These are phyloP conservation scores for Ogataea nonfermentans DNA, from an alignment of 805 yeast genomes.

Conservation along the genomic window DNA sequence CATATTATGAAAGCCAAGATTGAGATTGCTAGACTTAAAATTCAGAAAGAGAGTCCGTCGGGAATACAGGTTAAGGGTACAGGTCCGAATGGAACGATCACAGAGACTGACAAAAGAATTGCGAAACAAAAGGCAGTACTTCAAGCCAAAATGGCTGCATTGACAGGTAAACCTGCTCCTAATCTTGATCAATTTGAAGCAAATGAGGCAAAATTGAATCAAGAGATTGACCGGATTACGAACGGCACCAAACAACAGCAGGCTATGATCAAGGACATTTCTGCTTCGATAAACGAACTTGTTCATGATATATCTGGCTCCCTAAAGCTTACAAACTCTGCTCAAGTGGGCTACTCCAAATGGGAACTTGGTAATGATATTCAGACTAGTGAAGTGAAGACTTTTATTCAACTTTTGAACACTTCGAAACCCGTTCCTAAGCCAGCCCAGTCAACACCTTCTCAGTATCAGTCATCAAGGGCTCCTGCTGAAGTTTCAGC, in stretches of 20 bases:
- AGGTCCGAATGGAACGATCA: conserved; percentile 83
- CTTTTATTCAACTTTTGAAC: conserved; percentile 57
- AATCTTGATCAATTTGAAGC: conserved; percentile 47
- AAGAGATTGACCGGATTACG: conserved; percentile 50
- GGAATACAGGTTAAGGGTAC: conserved; percentile 68
- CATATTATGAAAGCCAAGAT: conserved; percentile 67
- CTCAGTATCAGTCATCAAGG: background rate
- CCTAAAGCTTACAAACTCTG: conserved; percentile 29
- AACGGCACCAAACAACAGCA: conserved; percentile 56
- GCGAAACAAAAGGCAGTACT: conserved; percentile 77
- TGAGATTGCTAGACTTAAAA: conserved; percentile 54
- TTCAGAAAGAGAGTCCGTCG: conserved; percentile 65
- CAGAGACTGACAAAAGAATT: conserved; percentile 78
- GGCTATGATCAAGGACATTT: conserved; percentile 66
- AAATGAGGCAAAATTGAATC: conserved; percentile 52
- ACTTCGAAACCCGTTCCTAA: conserved; percentile 26
- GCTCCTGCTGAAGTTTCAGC: background rate
- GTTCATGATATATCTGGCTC: conserved; percentile 38
- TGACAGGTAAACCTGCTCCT: conserved; percentile 70
- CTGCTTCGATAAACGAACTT: conserved; percentile 63
- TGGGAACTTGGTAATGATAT: conserved; percentile 86
- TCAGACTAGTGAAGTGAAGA: conserved; percentile 56
- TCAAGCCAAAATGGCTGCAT: conserved; percentile 86
- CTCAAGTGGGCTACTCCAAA: conserved; percentile 55
- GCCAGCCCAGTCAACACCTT: background rate